A percentile compares a stretch with the other conserved stretches of the same genome.
Evolutionary conservation across 768 basidiomycete genomes (phyloP).

Genomic region (Amanita jacksonii): DNA sequence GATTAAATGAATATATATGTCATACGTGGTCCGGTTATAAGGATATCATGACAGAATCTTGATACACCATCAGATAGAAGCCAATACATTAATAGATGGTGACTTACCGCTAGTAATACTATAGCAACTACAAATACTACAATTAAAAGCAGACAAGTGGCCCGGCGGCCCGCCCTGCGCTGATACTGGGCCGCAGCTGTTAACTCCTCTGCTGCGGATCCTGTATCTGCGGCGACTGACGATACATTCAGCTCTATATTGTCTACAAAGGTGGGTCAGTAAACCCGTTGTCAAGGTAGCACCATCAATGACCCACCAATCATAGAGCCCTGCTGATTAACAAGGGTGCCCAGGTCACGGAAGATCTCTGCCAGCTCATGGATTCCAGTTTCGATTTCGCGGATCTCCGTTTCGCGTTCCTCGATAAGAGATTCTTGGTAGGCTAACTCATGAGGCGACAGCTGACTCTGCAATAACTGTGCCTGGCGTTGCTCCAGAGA

Average conservation of each 20-base stretch:
- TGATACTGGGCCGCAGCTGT: conserved; percentile 89
- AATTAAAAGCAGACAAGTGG: conserved; percentile 84
- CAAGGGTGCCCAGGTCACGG: conserved; percentile 88
- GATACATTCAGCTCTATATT: conserved; percentile 93
- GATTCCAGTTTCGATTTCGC: conserved; percentile 94
- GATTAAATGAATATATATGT: too few relatives aligned
- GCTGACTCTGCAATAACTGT: conserved; percentile 56
- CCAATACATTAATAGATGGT: conserved; percentile 1
- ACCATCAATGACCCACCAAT: conserved; percentile 50
- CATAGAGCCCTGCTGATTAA: conserved; percentile 91
- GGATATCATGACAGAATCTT: conserved; percentile 14
- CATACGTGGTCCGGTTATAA: background rate
- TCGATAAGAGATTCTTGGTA: conserved; percentile 94
- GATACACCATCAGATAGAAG: background rate
- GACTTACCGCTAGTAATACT: conserved; percentile 85
- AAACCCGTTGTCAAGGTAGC: background rate
- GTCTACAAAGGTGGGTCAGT: conserved; percentile 36
- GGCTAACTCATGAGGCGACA: conserved; percentile 88
- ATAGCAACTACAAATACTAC: conserved; percentile 79
- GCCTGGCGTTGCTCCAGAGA: conserved; percentile 52
- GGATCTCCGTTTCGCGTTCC: conserved; percentile 90
- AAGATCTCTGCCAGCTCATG: conserved; percentile 96
- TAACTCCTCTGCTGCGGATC: conserved; percentile 78
- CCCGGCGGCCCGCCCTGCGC: conserved; percentile 83
- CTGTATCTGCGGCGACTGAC: conserved; percentile 75